Evolutionary conservation across 495 filamentous ascomycete genomes (phyloP).

Genomic region (Tuber aestivum): DNA sequence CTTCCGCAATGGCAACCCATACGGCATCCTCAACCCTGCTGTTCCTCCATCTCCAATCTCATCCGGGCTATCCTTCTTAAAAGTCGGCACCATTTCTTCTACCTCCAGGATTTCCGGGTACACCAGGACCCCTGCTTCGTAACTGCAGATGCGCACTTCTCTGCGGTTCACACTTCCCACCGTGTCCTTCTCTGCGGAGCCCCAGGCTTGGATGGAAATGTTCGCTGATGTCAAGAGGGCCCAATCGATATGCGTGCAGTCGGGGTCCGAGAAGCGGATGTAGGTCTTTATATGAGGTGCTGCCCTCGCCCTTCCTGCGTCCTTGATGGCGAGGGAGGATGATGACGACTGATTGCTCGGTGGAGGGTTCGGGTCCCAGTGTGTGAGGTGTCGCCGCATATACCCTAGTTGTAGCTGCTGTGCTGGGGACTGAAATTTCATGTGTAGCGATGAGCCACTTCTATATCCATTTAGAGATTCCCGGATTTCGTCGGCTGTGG

Average conservation of each 20-base stretch:
- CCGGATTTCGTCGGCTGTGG: constrained; percentile 73
- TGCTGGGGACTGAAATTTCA: constrained; percentile 60
- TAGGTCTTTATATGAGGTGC: constrained; percentile 93
- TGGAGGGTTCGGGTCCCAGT: constrained; percentile 21
- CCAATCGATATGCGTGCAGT: constrained; percentile 64
- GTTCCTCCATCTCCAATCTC: constrained; percentile 3
- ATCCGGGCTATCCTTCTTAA: constrained; percentile 54
- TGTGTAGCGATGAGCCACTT: constrained; percentile 77
- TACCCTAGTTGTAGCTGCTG: constrained; percentile 73
- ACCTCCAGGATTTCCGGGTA: constrained; percentile 67
- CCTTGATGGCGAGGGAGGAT: neutral
- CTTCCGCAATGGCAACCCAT: constrained; percentile 65
- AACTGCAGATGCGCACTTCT: constrained; percentile 68
- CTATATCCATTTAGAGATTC: constrained; percentile 69
- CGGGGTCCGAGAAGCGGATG: constrained; percentile 57
- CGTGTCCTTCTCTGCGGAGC: constrained; percentile 52
- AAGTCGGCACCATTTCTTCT: constrained; percentile 62
- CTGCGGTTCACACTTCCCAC: constrained; percentile 45
- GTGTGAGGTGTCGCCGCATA: constrained; percentile 58
- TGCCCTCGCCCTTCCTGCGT: constrained; percentile 63
- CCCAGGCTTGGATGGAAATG: constrained; percentile 86
- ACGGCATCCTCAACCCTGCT: constrained; percentile 74
- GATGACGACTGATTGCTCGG: constrained; percentile 12
- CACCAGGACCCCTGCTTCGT: constrained; percentile 78
- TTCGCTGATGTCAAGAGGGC: constrained; percentile 81